Percentiles rank a stretch among this genome's conserved stretches.
phyloP scores from a whole-genome alignment of 2,329 filamentous ascomycete species.

The Penicillium sp. region DNA sequence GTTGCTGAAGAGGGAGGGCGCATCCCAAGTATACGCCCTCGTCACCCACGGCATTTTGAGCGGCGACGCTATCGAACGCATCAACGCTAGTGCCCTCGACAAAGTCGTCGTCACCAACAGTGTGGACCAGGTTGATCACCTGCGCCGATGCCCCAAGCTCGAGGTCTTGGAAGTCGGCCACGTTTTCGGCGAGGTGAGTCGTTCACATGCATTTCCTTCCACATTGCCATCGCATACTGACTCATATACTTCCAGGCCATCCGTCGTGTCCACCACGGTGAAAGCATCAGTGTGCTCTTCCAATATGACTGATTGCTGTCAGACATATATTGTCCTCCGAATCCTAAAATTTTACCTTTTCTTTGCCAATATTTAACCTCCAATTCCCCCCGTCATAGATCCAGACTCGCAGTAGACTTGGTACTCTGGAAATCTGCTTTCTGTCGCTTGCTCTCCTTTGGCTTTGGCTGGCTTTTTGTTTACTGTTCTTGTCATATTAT shows the following conservation, averaged over 20 bases:
- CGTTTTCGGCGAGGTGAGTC: conserved; percentile 77
- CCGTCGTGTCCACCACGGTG: conserved; percentile 91
- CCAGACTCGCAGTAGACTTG: conserved; percentile 22
- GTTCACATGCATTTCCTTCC: not conserved
- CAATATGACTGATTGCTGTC: conserved; percentile 61
- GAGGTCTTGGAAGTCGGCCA: conserved; percentile 85
- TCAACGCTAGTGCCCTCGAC: conserved; percentile 89
- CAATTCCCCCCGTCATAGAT: conserved; percentile 9
- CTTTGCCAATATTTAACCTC: conserved; percentile 1
- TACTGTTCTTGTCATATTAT: conserved; percentile 11
- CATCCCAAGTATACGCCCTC: conserved; percentile 84
- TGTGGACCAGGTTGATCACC: conserved; percentile 81
- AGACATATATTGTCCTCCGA: conserved; percentile 4
- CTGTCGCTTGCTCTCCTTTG: conserved; percentile 12
- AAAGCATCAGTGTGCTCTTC: conserved; percentile 95
- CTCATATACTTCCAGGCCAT: conserved; percentile 60
- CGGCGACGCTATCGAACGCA: conserved; percentile 87
- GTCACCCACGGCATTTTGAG: conserved; percentile 94
- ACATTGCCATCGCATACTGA: conserved; percentile 16
- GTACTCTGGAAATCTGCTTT: conserved; percentile 12
- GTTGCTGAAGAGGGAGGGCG: conserved; percentile 88
- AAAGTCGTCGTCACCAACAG: conserved; percentile 95
- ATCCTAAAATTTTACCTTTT: conserved; percentile 6
- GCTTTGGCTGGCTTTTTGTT: conserved; percentile 12
- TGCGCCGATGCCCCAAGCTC: conserved; percentile 74